Evolutionary conservation across 331 rosid species (phyloP).

Genomic region (Prunus yedoensis): DNA sequence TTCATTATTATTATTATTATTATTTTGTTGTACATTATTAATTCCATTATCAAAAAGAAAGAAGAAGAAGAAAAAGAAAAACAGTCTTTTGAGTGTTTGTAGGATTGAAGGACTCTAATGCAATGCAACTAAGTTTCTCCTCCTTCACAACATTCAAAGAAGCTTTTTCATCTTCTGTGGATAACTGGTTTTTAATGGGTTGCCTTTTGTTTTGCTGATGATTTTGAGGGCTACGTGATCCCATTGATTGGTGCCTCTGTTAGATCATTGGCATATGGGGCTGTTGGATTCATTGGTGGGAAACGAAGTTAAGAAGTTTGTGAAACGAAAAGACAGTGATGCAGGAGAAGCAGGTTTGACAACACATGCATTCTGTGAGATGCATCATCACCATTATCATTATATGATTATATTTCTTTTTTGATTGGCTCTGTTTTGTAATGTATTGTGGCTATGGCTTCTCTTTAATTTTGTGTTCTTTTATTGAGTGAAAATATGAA

Average conservation of each 20-base stretch:
- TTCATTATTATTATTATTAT: not conserved
- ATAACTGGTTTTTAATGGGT: not conserved
- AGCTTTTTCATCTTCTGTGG: not conserved
- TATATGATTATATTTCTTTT: not conserved
- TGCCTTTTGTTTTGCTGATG: not conserved
- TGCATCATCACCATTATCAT: not conserved
- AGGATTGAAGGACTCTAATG: slow-evolving; percentile 8
- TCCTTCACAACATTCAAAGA: not conserved
- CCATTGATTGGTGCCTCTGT: slow-evolving; percentile 29
- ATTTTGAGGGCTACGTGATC: slow-evolving; percentile 42
- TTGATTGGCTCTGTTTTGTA: not conserved
- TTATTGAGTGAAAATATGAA: not conserved
- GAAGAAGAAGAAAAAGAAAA: not conserved
- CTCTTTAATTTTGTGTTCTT: not conserved
- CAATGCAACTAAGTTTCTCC: slow-evolving; percentile 9
- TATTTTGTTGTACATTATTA: not conserved
- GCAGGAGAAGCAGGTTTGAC: slow-evolving; percentile 89
- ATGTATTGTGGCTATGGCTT: not conserved
- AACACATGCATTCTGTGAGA: not conserved
- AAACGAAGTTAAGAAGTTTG: slow-evolving; percentile 37
- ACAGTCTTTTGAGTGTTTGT: not conserved
- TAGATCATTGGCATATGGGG: slow-evolving; percentile 48
- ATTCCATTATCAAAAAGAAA: not conserved
- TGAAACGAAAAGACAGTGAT: slow-evolving; percentile 91
- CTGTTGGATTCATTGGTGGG: slow-evolving; percentile 58